A percentile compares a stretch with the other conserved stretches of the same genome.
phyloP scores from a whole-genome alignment of 2,329 filamentous ascomycete species.

The Dactylellina parvicollis region DNA sequence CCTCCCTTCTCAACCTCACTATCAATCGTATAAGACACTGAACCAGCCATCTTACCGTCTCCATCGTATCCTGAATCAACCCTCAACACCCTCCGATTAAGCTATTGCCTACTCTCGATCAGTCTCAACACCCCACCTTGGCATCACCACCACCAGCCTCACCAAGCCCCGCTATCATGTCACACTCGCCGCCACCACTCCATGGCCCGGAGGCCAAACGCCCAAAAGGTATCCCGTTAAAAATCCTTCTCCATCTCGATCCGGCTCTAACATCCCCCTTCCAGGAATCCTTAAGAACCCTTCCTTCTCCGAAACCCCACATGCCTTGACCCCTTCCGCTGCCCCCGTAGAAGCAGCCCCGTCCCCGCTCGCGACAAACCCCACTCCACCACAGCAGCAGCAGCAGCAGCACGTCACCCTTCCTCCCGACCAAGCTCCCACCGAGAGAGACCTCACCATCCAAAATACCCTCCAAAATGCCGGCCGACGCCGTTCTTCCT shows the following conservation, averaged over 20 bases:
- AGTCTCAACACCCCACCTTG: too few species aligned
- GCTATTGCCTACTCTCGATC: too few species aligned
- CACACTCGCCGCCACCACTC: conserved; percentile 50
- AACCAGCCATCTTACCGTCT: too few species aligned
- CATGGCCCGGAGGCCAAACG: conserved; percentile 52
- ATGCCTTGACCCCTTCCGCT: conserved; percentile 9
- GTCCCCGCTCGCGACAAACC: neutral
- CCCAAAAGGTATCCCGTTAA: conserved; percentile 36
- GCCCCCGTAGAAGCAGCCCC: conserved; percentile 19
- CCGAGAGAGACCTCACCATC: conserved; percentile 86
- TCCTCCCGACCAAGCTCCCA: conserved; percentile 3
- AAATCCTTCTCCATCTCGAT: neutral
- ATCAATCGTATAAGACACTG: neutral
- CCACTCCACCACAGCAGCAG: neutral
- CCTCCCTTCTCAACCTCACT: neutral
- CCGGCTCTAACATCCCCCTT: conserved; percentile 1
- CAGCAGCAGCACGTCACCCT: conserved; percentile 35
- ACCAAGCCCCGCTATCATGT: conserved; percentile 46
- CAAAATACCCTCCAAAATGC: conserved; percentile 96
- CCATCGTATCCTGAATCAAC: too few species aligned
- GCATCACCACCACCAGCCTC: conserved; percentile 25
- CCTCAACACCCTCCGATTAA: too few species aligned
- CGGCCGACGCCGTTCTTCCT: conserved; percentile 84
- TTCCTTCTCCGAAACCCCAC: conserved; percentile 43
- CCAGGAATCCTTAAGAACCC: conserved; percentile 51